phyloP scores from a whole-genome alignment of 73 alveolate species.

The Paramecium octaurelia region DNA sequence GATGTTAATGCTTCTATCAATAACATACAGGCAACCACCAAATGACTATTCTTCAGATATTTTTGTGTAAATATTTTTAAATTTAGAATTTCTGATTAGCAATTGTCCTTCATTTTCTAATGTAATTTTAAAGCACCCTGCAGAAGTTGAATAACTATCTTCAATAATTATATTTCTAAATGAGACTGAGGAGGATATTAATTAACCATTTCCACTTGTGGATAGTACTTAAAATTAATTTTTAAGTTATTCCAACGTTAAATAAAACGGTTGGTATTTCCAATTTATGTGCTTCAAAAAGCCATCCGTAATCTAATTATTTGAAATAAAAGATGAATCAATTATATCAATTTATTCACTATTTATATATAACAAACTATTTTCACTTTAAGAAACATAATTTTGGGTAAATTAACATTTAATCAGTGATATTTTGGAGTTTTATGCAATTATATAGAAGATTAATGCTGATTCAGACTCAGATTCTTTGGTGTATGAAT shows the following conservation, averaged over 20 bases:
- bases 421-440: not conserved
- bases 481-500: not conserved
- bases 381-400: not conserved
- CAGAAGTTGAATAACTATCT: not conserved
- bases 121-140: not conserved
- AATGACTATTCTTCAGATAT: not conserved
- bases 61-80: not conserved
- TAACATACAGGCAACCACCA: not conserved
- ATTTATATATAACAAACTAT: not conserved
- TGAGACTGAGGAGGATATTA: not conserved
- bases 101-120: not conserved
- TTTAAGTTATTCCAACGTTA: not conserved
- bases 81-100: not conserved
- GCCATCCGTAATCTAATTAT: not conserved
- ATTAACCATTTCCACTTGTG: not conserved
- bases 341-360: not conserved
- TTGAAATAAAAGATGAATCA: not conserved
- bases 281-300: not conserved
- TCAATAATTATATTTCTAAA: not conserved
- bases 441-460: not conserved
- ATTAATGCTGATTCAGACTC: not conserved
- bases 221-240: not conserved
- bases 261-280: not conserved
- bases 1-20: not conserved
- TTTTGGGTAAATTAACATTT: not conserved